phyloP scores from a whole-genome alignment of 139 green algal species.

The Micromonas pusilla region DNA sequence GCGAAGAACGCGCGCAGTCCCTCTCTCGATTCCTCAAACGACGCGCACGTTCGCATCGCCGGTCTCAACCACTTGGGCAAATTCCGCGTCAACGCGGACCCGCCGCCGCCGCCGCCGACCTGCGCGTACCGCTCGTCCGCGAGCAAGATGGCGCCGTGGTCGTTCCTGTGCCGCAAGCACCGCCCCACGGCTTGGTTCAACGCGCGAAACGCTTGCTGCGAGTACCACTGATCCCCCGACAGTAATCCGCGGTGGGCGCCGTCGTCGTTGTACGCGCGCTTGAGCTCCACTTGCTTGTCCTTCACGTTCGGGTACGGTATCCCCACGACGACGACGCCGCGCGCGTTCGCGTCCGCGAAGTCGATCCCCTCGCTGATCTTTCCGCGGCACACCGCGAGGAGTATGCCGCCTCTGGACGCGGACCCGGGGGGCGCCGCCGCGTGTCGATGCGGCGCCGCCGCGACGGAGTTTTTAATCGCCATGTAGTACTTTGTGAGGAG shows the following conservation, averaged over 20 bases:
- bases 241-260: conserved; percentile 39
- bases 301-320: conserved; percentile 79
- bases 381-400: conserved; percentile 87
- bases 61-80: background rate
- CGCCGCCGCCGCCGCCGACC: no score
- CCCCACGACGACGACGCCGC: conserved; percentile 82
- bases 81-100: background rate
- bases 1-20: background rate
- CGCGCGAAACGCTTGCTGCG: conserved; percentile 85
- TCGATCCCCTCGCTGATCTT: conserved; percentile 95
- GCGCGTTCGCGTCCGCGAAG: conserved; percentile 80
- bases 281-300: conserved; percentile 54
- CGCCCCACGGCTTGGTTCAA: conserved; percentile 67
- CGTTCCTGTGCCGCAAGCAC: conserved; percentile 84
- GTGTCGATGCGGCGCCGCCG: background rate
- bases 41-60: background rate
- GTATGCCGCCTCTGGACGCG: conserved; percentile 51
- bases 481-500: conserved; percentile 66
- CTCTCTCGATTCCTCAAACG: background rate
- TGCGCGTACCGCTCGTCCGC: conserved; percentile 40
- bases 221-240: conserved; percentile 75
- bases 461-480: conserved; percentile 35
- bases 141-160: conserved; percentile 92
- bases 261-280: conserved; percentile 77
- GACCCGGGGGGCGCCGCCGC: background rate